Conservation (phyloP, 2,329 filamentous ascomycete species). For the Fusarium annulatum region DNA sequence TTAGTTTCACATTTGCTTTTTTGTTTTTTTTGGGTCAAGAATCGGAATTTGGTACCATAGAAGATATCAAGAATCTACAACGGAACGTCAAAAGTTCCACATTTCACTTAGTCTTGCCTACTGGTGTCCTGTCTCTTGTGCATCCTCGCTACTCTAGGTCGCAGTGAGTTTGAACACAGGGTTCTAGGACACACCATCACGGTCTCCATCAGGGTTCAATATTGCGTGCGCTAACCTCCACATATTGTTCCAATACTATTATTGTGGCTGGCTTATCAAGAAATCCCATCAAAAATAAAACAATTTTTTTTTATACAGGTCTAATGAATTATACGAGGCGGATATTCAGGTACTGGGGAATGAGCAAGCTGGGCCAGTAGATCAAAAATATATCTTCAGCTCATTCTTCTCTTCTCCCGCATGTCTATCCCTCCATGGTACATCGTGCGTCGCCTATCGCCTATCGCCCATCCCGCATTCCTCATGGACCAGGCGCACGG, state of each 20-base stretch:
- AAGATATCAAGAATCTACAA: constrained; percentile 26
- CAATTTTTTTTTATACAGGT: no score
- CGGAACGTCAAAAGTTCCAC: constrained; percentile 7
- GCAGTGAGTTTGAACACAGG: neutral
- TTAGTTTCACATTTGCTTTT: constrained; percentile 31
- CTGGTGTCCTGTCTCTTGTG: neutral
- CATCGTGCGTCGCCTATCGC: constrained; percentile 6
- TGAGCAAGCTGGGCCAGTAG: neutral
- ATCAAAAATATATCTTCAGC: neutral
- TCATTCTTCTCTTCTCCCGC: neutral
- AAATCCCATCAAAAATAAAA: neutral
- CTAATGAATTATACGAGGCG: neutral
- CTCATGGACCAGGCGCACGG: constrained; percentile 11
- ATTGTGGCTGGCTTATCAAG: constrained; percentile 6
- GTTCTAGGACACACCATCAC: neutral
- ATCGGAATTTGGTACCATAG: constrained; percentile 18
- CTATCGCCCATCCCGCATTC: constrained; percentile 1
- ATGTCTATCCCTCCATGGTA: neutral
- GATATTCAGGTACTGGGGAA: neutral
- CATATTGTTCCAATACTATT: neutral
- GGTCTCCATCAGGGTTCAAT: constrained; percentile 12
- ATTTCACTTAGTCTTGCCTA: neutral
- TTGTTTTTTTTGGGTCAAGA: neutral
- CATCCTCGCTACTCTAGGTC: neutral
- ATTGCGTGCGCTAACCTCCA: constrained; percentile 14